A percentile compares a stretch with the other conserved stretches of the same genome.
These are phyloP conservation scores for Ceratocystis cubensis DNA, from an alignment of 2,329 filamentous ascomycete species.

Conservation along the genomic window DNA sequence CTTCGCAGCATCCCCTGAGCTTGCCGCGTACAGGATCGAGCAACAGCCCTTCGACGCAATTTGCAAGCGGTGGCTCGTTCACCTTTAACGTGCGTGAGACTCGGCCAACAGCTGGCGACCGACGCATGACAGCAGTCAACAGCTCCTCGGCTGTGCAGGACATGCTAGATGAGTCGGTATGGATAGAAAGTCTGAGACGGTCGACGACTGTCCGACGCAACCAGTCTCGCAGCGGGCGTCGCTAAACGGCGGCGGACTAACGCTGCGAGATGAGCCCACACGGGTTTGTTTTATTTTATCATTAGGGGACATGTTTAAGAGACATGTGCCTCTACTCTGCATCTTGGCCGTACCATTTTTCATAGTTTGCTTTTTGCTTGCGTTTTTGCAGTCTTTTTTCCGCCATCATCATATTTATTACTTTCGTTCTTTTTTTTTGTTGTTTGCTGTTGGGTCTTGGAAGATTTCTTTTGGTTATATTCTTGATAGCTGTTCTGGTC, in stretches of 20 bases:
- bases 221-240: not conserved
- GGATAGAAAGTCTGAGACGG: conserved; percentile 82
- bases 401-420: not conserved
- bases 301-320: not conserved
- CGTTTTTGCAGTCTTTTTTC: not conserved
- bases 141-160: conserved; percentile 46
- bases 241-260: not conserved
- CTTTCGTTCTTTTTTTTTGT: not conserved
- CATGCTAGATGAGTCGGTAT: conserved; percentile 77
- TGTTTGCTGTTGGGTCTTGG: not conserved
- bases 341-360: conserved; percentile 3
- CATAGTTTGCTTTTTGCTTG: not conserved
- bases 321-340: not conserved
- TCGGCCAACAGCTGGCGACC: conserved; percentile 24
- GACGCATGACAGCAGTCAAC: conserved; percentile 19
- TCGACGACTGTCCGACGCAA: conserved; percentile 57
- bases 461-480: conserved; percentile 9
- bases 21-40: conserved; percentile 32
- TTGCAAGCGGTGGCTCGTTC: conserved; percentile 39
- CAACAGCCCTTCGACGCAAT: conserved; percentile 28
- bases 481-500: not conserved
- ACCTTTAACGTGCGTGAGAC: conserved; percentile 46
- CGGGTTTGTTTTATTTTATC: conserved; percentile 4
- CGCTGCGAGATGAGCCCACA: not conserved
- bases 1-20: conserved; percentile 40